Base-by-base conservation (phyloP, 768 basidiomycete species). In the Hebeloma cylindrosporum region DNA sequence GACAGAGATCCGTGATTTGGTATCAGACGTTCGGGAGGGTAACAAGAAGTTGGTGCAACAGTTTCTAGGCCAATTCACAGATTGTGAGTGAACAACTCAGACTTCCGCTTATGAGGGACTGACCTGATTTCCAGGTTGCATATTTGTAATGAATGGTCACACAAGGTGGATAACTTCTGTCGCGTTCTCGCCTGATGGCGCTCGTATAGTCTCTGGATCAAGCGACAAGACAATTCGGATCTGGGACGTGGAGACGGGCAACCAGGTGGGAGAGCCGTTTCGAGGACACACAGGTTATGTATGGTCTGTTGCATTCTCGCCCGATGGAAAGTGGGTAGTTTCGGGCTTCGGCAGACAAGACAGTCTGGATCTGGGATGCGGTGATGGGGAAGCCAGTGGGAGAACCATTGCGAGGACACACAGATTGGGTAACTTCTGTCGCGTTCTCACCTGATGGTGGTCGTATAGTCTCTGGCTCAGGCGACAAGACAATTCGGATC, bases 121-220 rank as follows among this genome's bases (percentile, higher is more conserved):
- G n/a, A n/a, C n/a, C n/a, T n/a, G n/a, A n/a, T n/a, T n/a, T n/a
- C n/a, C n/a, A n/a, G n/a, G n/a, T n/a, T n/a, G n/a, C n/a, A n/a
- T n/a, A n/a, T n/a, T 6, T 4, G 39, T n/a, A 5, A 4, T 48
- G 9, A 7, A 37, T 21, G 40, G 34, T 27, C 45, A 53, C 23
- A 39, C 17, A 10, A 36, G 22, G 11, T 9, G 23, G 9, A 37
- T 50, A 13, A 22, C 17, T 10, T 45, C 45, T 9, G 38, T 50
- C 13, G 51, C 48, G 13, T 51, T 51, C 40, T 53, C 51, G 3
- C 39, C 49, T 9, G 35, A 51, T 28, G 39, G 49, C 20, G 44
- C 27, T 13, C 27, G 7, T 1, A 11, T 50, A 16, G 49, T 42
- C n/a, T 52, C 51, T 7, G 42, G 42, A 10, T 52, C 47, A 23